A percentile compares a stretch with the other conserved stretches of the same genome.
These are phyloP conservation scores for Acer yangbiense DNA, from an alignment of 345 rosid genomes.

Conservation along the genomic window DNA sequence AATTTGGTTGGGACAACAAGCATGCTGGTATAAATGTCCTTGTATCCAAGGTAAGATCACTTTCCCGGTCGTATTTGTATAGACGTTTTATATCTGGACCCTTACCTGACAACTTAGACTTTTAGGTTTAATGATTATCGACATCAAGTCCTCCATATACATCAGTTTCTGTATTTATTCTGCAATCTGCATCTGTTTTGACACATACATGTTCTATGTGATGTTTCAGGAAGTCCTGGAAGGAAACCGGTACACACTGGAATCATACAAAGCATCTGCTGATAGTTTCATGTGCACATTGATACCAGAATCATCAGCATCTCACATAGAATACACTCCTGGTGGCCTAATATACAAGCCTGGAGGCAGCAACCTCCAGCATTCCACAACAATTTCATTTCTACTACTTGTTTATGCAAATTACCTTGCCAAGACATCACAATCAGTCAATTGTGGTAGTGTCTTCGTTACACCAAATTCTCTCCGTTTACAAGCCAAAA, in stretches of 20 bases:
- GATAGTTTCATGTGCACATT: slow-evolving; percentile 98
- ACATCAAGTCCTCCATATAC: too few species aligned
- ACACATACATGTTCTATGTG: not conserved
- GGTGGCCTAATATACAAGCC: slow-evolving; percentile 97
- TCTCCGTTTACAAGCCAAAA: slow-evolving; percentile 78
- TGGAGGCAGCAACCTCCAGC: slow-evolving; percentile 95
- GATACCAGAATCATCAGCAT: slow-evolving; percentile 67
- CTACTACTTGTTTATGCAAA: slow-evolving; percentile 84
- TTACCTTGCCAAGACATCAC: slow-evolving; percentile 65
- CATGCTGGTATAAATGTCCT: slow-evolving; percentile 93
- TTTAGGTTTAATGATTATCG: too few species aligned
- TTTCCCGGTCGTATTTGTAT: not conserved
- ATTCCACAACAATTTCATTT: slow-evolving; percentile 84
- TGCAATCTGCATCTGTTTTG: too few species aligned
- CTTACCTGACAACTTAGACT: too few species aligned
- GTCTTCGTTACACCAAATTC: slow-evolving; percentile 44
- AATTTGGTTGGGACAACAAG: slow-evolving; percentile 98
- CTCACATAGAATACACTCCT: slow-evolving; percentile 72
- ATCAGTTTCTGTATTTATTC: too few species aligned
- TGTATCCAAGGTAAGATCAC: slow-evolving; percentile 68
- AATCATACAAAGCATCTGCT: slow-evolving; percentile 85
- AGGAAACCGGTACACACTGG: slow-evolving; percentile 56
- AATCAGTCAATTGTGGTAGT: slow-evolving; percentile 65
- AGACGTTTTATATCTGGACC: too few species aligned
- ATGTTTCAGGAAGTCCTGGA: slow-evolving; percentile 64